Evolutionary conservation across 2,329 filamentous ascomycete genomes (phyloP).

Genomic region (Colletotrichum sansevieriae): DNA sequence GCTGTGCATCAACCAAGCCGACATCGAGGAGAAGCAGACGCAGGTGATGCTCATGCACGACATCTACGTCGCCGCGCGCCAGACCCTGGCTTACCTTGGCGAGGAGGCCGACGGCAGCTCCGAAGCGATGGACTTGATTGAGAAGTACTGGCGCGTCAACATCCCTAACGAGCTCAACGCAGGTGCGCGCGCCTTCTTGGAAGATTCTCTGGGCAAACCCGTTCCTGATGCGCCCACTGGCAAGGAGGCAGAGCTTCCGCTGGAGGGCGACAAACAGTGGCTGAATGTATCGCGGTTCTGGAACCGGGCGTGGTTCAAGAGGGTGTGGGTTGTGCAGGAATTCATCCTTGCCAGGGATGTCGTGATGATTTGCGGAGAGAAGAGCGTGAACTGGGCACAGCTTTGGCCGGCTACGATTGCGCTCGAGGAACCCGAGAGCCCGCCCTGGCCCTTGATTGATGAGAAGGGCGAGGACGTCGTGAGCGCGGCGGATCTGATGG

Average conservation of each 20-base stretch:
- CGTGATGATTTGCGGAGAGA: constrained; percentile 46
- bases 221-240: constrained; percentile 25
- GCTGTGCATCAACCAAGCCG: constrained; percentile 44
- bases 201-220: constrained; percentile 18
- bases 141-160: constrained; percentile 35
- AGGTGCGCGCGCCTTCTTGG: constrained; percentile 33
- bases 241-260: constrained; percentile 25
- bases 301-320: constrained; percentile 46
- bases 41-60: constrained; percentile 41
- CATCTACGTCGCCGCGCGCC: constrained; percentile 44
- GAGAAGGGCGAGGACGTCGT: constrained; percentile 30
- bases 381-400: constrained; percentile 25
- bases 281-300: constrained; percentile 38
- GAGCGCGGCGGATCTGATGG: constrained; percentile 38
- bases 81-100: constrained; percentile 49
- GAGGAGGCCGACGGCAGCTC: constrained; percentile 35
- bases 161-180: constrained; percentile 34
- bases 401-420: constrained; percentile 38
- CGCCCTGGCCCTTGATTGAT: constrained; percentile 36
- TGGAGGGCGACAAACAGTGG: constrained; percentile 30
- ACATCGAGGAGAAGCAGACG: constrained; percentile 37
- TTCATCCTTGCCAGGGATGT: constrained; percentile 44
- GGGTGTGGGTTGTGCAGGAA: constrained; percentile 49
- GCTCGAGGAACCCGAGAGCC: constrained; percentile 37
- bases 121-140: constrained; percentile 34